These are phyloP conservation scores for Hirsutella thompsonii DNA, from an alignment of 2,329 filamentous ascomycete species.

Conservation along the genomic window DNA sequence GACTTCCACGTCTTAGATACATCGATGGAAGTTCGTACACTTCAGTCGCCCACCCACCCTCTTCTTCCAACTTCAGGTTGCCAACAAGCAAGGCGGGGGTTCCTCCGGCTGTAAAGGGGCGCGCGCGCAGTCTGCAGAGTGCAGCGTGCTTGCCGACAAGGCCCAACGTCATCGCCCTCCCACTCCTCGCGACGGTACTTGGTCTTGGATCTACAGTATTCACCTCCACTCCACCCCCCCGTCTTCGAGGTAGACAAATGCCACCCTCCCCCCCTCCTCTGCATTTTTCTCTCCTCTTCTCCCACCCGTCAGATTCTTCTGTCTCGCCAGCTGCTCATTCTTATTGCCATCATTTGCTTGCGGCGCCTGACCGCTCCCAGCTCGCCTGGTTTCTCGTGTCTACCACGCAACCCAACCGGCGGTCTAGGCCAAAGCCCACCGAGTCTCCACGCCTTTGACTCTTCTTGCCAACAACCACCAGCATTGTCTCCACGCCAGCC, in stretches of 20 bases:
- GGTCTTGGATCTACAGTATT: too few species aligned
- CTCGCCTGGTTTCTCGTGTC: not conserved
- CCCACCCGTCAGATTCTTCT: not conserved
- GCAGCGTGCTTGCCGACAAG: too few species aligned
- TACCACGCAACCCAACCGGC: not conserved
- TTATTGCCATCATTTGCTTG: not conserved
- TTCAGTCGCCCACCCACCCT: too few species aligned
- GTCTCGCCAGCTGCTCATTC: not conserved
- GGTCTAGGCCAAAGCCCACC: not conserved
- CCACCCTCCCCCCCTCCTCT: too few species aligned
- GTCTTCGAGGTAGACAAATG: too few species aligned
- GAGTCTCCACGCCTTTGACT: not conserved
- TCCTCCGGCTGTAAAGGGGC: too few species aligned
- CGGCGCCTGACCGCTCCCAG: not conserved
- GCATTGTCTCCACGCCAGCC: not conserved
- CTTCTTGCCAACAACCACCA: not conserved
- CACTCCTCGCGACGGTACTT: not conserved
- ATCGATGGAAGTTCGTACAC: too few species aligned
- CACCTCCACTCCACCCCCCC: not conserved
- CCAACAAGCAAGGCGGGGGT: too few species aligned
- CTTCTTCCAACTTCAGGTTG: too few species aligned
- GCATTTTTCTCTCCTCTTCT: too few species aligned
- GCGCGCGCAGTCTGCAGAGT: too few species aligned
- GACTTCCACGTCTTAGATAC: too few species aligned
- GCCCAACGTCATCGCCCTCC: slow-evolving; percentile 6